Conservation (phyloP, 2,329 filamentous ascomycete genomes). For the Claviceps monticola region DNA sequence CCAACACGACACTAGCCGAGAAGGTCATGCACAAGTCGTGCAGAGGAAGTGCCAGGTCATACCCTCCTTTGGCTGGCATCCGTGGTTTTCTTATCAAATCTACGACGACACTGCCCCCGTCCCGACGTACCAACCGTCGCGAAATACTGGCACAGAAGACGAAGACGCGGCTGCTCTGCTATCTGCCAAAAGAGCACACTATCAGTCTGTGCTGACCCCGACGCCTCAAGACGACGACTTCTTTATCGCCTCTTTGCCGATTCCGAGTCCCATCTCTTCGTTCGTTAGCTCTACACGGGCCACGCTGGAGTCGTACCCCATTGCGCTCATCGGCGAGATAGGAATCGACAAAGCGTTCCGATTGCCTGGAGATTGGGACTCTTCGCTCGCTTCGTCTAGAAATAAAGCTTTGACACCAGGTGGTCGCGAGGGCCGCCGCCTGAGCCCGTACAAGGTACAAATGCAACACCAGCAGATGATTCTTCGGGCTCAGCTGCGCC, state of each 20-base stretch:
- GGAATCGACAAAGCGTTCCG: conserved; percentile 68
- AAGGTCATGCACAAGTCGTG: neutral
- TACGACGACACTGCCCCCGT: conserved; percentile 41
- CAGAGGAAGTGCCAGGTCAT: conserved; percentile 23
- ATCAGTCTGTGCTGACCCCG: conserved; percentile 51
- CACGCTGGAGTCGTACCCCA: conserved; percentile 42
- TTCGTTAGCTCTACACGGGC: conserved; percentile 42
- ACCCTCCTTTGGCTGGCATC: conserved; percentile 77
- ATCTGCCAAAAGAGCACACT: conserved; percentile 41
- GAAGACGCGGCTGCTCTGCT: conserved; percentile 9
- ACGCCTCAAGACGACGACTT: conserved; percentile 28
- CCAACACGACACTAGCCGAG: neutral
- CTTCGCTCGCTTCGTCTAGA: conserved; percentile 15
- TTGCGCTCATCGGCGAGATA: conserved; percentile 62
- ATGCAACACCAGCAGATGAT: conserved; percentile 56
- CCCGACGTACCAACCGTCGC: conserved; percentile 20
- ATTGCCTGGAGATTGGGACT: conserved; percentile 46
- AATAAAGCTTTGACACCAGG: conserved; percentile 44
- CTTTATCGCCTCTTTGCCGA: conserved; percentile 39
- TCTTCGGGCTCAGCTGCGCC: conserved; percentile 51
- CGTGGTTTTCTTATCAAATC: conserved; percentile 72
- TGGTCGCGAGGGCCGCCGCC: conserved; percentile 51
- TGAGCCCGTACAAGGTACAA: conserved; percentile 54
- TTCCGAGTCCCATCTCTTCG: conserved; percentile 43
- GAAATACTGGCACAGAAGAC: conserved; percentile 9